A percentile compares a stretch with the other conserved stretches of the same genome.
Conservation (phyloP, 768 basidiomycete genomes). For the Auriscalpium vulgare region DNA sequence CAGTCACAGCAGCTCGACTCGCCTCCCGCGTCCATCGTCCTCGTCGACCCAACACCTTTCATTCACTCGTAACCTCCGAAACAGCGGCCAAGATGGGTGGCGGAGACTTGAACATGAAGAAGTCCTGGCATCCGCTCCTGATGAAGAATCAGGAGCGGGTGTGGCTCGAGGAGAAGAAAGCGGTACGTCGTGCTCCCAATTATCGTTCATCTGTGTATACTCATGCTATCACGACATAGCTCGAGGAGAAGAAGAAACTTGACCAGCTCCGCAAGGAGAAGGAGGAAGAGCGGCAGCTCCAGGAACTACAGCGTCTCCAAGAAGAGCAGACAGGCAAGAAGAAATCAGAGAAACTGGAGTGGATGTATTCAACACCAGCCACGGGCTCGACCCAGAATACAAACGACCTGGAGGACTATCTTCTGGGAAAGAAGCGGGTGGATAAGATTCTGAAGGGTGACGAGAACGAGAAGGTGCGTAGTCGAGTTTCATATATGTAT, state of each 20-base stretch:
- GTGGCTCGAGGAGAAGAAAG: slow-evolving; percentile 97
- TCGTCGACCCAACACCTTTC: slow-evolving; percentile 3
- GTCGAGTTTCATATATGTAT: not conserved
- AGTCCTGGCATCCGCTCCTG: slow-evolving; percentile 98
- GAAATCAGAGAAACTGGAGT: slow-evolving; percentile 88
- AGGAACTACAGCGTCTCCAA: slow-evolving; percentile 92
- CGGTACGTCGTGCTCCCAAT: slow-evolving; percentile 42
- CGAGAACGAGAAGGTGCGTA: slow-evolving; percentile 77
- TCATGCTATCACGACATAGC: slow-evolving; percentile 35
- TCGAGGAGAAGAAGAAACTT: slow-evolving; percentile 98
- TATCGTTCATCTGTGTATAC: not conserved
- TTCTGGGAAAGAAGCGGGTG: slow-evolving; percentile 95
- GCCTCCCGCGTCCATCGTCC: not conserved
- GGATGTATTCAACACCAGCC: slow-evolving; percentile 99
- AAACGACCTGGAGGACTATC: slow-evolving; percentile 93
- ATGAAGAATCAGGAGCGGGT: slow-evolving; percentile 98
- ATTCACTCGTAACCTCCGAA: slow-evolving; percentile 1
- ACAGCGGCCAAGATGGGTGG: slow-evolving; percentile 82
- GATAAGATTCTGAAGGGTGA: slow-evolving; percentile 91
- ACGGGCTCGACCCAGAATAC: slow-evolving; percentile 79
- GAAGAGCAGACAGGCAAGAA: slow-evolving; percentile 95
- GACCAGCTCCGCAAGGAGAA: slow-evolving; percentile 96
- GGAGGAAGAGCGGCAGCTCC: slow-evolving; percentile 93
- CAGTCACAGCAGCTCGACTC: slow-evolving; percentile 4
- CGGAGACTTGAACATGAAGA: slow-evolving; percentile 98